Evolutionary conservation across 805 yeast species (phyloP), one percentile per base, ranked within the genome.

Genomic region (Cephaloascus fragrans): DNA sequence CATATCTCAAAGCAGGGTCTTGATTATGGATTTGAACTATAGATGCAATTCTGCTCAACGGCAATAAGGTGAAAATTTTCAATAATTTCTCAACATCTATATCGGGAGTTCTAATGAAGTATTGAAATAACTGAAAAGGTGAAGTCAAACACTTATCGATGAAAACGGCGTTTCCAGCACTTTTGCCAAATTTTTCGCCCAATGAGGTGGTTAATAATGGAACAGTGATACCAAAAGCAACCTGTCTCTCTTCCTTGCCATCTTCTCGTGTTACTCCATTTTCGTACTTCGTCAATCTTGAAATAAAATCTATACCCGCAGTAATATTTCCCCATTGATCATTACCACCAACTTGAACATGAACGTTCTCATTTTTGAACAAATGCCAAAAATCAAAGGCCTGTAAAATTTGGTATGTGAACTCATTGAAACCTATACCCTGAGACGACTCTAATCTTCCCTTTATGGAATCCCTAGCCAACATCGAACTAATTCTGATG

Each of bases 321-420:
- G 95, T 86, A 42, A 93, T 93, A 51, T 93, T 93, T 1, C 98
- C 98, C 88, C 96, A 93, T 59, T 93, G 98, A 56, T 93, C 98
- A 53, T 84, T 88, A 4, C 98, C 98, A 18, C 98, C 98, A 28
- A 84, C 79, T 62, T 93, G 97, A 12, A 88, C 59, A 34, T 69
- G 67, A 34, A 89, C 89, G 3, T 65, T 58, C 29, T 74, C 59
- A 14, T 72, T 55, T 31, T 69, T 70, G 62, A 76, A 77, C 41
- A 93, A 61, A 53, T 89, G 87, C 70, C 82, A 87, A 53, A 87
- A 93, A 55, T 93, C 98, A 56, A 76, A 93, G 0, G 96, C 97
- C 58, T 93, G 98, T 40, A 93, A 62, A 16, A 90, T 65, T 53
- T 93, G 98, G 57, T 93, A 93, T 1, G 95, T 74, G 55, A 93